A percentile compares a stretch with the other conserved stretches of the same genome.
Conservation (phyloP, 768 basidiomycete species). For the Suillus bovinus region DNA sequence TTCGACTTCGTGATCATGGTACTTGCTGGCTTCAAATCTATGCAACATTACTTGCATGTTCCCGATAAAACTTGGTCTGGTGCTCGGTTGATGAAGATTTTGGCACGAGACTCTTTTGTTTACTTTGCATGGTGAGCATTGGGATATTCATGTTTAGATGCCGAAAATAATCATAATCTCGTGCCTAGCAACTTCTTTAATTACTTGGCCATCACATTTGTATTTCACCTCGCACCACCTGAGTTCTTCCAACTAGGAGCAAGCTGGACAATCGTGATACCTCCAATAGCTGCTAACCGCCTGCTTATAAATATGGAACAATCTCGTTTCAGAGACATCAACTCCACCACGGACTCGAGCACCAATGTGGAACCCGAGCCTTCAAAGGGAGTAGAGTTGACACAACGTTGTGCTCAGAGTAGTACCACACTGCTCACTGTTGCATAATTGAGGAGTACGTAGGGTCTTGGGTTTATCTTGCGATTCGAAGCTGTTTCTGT, state of each 20-base stretch:
- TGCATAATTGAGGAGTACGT: not conserved
- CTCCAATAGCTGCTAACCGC: constrained; percentile 5
- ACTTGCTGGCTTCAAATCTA: constrained; percentile 7
- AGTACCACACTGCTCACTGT: not conserved
- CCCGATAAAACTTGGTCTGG: constrained; percentile 9
- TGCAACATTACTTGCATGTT: constrained; percentile 8
- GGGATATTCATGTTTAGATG: not conserved
- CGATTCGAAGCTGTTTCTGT: not conserved
- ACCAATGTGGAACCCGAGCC: not conserved
- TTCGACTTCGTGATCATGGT: constrained; percentile 6
- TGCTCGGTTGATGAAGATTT: constrained; percentile 3
- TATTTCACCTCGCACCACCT: not conserved
- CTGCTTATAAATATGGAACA: constrained; percentile 9
- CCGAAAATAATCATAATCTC: not conserved
- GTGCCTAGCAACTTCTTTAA: constrained; percentile 3
- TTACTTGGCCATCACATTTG: not conserved
- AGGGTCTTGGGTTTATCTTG: not conserved
- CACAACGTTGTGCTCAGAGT: not conserved
- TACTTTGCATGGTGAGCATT: constrained; percentile 3
- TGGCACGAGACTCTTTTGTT: constrained; percentile 11
- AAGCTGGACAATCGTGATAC: constrained; percentile 4
- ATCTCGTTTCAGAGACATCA: not conserved
- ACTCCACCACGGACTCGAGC: not conserved
- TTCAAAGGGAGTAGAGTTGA: not conserved
- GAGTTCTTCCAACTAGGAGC: not conserved